Evolutionary conservation across 108 stramenopile species (phyloP).

Genomic region (Nitzschia sp.): DNA sequence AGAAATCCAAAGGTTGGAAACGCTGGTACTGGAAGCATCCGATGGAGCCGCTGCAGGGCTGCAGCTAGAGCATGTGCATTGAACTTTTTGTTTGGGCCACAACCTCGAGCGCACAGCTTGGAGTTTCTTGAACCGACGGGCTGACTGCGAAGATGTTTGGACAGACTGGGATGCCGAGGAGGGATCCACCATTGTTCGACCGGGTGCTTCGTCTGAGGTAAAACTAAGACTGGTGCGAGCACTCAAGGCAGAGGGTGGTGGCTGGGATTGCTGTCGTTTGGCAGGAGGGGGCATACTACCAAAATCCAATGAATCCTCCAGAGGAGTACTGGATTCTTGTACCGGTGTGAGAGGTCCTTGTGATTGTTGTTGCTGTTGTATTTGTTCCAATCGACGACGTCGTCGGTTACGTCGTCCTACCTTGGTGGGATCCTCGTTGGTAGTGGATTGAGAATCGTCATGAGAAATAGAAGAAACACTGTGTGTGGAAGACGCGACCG

Average conservation of each 20-base stretch:
- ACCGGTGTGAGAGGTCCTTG: conserved; percentile 1
- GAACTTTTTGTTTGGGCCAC: not conserved
- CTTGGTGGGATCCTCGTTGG: conserved; percentile 34
- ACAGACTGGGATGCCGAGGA: not conserved
- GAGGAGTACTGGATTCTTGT: not conserved
- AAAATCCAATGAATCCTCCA: conserved; percentile 5
- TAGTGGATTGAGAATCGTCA: too few relatives aligned
- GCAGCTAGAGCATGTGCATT: not conserved
- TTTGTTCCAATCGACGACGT: conserved; percentile 22
- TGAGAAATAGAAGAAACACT: too few relatives aligned
- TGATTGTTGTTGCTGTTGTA: not conserved
- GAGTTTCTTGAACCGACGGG: too few relatives aligned
- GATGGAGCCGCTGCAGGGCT: not conserved
- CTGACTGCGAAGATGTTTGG: not conserved
- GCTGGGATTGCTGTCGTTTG: not conserved
- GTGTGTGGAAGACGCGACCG: too few relatives aligned
- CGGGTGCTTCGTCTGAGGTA: not conserved
- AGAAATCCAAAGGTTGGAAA: conserved; percentile 11
- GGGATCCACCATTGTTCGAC: not conserved
- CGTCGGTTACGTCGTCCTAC: conserved; percentile 34
- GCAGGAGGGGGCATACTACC: conserved; percentile 19
- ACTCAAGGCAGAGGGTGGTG: too few relatives aligned
- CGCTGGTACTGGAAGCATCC: not conserved
- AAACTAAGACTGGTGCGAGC: conserved; percentile 7
- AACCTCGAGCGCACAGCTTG: not conserved